Percentiles rank a stretch among this genome's conserved stretches.
These are phyloP conservation scores for Kazachstania kunashirensis DNA, from an alignment of 805 yeast genomes.

Conservation along the genomic window DNA sequence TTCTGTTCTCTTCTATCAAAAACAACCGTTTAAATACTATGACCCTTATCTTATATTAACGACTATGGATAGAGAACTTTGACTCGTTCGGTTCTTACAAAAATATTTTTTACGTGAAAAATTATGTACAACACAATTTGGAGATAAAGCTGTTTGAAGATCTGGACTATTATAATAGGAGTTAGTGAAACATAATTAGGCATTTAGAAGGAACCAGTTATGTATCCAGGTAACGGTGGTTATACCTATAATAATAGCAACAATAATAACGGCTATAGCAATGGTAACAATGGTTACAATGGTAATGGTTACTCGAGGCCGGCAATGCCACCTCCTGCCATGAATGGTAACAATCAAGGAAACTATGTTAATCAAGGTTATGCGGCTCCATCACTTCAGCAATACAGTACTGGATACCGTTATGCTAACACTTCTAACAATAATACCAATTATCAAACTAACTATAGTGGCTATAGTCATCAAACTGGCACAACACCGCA, in stretches of 20 bases:
- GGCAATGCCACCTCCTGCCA: slow-evolving; percentile 1
- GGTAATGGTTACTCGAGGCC: neutral
- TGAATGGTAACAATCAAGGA: neutral
- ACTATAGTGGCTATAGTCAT: neutral
- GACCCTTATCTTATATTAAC: too few relatives aligned
- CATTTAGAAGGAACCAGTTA: too few relatives aligned
- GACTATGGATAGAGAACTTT: too few relatives aligned
- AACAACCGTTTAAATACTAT: too few relatives aligned
- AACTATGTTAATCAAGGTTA: neutral
- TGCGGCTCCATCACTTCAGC: too few relatives aligned
- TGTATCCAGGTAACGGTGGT: slow-evolving; percentile 30
- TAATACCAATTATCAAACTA: neutral
- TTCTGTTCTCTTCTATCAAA: too few relatives aligned
- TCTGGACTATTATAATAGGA: too few relatives aligned
- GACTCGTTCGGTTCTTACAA: too few relatives aligned
- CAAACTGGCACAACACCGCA: slow-evolving; percentile 3
- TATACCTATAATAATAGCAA: slow-evolving; percentile 23
- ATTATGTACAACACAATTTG: too few relatives aligned
- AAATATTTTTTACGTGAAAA: too few relatives aligned
- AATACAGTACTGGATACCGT: neutral
- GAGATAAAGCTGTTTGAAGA: too few relatives aligned
- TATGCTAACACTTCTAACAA: neutral
- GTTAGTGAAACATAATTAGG: too few relatives aligned
- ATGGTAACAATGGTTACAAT: slow-evolving; percentile 3
- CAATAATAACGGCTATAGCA: slow-evolving; percentile 4